Base-by-base conservation (phyloP, 306 rosid genomes). In the Aeschynomene evenia region DNA sequence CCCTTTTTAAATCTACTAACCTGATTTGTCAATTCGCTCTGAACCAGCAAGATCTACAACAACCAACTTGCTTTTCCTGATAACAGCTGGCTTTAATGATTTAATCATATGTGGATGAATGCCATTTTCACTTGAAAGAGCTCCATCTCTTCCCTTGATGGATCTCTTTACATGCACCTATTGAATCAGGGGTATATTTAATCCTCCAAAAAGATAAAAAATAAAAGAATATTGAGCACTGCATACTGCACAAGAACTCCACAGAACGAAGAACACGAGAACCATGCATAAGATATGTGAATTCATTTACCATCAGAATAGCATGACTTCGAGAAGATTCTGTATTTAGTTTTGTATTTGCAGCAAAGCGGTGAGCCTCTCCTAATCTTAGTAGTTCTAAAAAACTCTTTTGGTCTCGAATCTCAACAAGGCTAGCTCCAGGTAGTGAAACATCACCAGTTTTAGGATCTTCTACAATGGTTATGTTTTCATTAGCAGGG, bases 321-420 rank as follows among this genome's bases (percentile, higher is more conserved):
- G 99, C 99, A 81, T 95, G 99, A 79, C 99, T 95, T 81, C 99
- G 87, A 62, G 99, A 95, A 81, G 99, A 95, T 79, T 95, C 97
- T 19, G 99, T 87, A 67, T 95, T 95, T 77, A 95, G 73, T 74
- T 95, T 91, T 34, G 99, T 91, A 86, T 95, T 95, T 21, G 99
- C 91, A 75, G 99, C 97, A 83, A 84, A 89, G 69, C 97, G 97
- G 70, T 91, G 99, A 74, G 92, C 95, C 80, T 95, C 99, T 74
- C 99, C 99, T 66, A 95, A 59, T 71, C 90, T 81, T 68, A 95
- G 85, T 33, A 95, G 88, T 79, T 91, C 97, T 61, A 95, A 16
- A 68, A 95, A 91, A 80, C 85, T 91, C 77, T 80, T 82, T 43
- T 95, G 97, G 83, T 91, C 87, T 83, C 97, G 83, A 55, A 95